Base-by-base conservation (phyloP, 139 green algal genomes). In the Coelastrella sp. region DNA sequence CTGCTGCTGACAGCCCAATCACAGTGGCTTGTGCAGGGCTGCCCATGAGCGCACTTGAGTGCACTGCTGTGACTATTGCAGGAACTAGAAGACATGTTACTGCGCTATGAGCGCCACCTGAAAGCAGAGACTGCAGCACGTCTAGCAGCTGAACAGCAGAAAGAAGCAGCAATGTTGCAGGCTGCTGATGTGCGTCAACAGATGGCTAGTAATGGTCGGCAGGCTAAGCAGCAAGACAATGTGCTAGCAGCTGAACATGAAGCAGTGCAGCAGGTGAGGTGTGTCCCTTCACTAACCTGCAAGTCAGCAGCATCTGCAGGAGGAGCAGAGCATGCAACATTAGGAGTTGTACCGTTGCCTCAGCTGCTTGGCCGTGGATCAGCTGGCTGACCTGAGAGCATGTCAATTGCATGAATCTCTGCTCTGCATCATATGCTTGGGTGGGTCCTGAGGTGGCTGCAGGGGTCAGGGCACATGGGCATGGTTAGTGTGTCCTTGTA, bases 71-170 rank as follows among this genome's bases (percentile, higher is more conserved):
- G 78, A 24, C 35, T 60, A 14, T 17, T 75, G 7, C 76, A 95
- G 82, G 95, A 98, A 90, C 92, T 98, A 63, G 96, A 98, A 91
- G 95, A 97, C 74, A 98, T 98, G 96, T 92, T 98, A 22, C 87
- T 97, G 90, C 93, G 96, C 56, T 96, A 98, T 60, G 95, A 98
- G 93, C 94, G 94, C 73, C 95, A 98, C 87, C 97, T 98, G 86
- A 97, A 97, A 91, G 91, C 92, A 25, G 94, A 96, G 87, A 89
- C 91, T 58, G 82, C 88, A 68, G 92, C 91, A 8, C 68, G 94
- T 10, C 68, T 88, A 35, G 93, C 95, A 76, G 94, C 95, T 15
- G 95, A 97, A 89, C 90, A 95, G 89, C 81, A 94, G 90, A 84
- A 95, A 60, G 85, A 95, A 85, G 89, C 88, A 63, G 91, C 89